These are phyloP conservation scores for Hypoxylon sp. DNA, from an alignment of 2,329 filamentous ascomycete species.

Conservation along the genomic window DNA sequence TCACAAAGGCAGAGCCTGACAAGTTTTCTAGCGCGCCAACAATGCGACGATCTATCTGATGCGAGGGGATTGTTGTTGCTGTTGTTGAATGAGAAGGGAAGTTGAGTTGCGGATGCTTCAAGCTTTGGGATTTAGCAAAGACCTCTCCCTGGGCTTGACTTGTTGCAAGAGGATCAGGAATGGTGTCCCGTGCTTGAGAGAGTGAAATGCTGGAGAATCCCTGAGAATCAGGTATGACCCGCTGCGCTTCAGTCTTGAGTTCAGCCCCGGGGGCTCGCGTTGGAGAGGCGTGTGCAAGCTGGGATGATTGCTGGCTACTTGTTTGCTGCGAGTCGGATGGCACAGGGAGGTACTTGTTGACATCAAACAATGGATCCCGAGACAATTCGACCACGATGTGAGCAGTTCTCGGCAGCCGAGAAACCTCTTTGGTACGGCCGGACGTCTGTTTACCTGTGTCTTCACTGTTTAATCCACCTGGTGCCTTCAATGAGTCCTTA, in stretches of 20 bases:
- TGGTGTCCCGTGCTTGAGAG: slow-evolving; percentile 43
- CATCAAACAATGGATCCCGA: slow-evolving; percentile 35
- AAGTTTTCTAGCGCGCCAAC: slow-evolving; percentile 19
- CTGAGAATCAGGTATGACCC: slow-evolving; percentile 55
- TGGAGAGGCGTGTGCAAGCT: slow-evolving; percentile 16
- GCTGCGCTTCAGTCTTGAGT: slow-evolving; percentile 30
- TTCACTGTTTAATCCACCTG: not conserved
- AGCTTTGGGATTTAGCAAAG: slow-evolving; percentile 16
- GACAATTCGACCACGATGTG: slow-evolving; percentile 46
- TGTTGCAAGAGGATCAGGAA: slow-evolving; percentile 25
- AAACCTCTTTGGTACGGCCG: not conserved
- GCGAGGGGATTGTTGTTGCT: slow-evolving; percentile 51
- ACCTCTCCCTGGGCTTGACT: slow-evolving; percentile 32
- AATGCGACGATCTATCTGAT: slow-evolving; percentile 47
- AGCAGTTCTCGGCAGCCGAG: not conserved
- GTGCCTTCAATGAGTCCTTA: slow-evolving; percentile 8
- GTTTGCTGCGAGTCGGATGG: slow-evolving; percentile 33
- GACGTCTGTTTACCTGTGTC: not conserved
- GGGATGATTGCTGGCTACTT: slow-evolving; percentile 38
- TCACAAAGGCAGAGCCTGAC: slow-evolving; percentile 28
- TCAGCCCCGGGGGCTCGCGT: slow-evolving; percentile 20
- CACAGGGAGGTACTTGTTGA: slow-evolving; percentile 43
- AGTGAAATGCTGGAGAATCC: slow-evolving; percentile 47
- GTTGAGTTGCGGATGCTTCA: not conserved
- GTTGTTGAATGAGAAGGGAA: slow-evolving; percentile 22